Percentiles rank a stretch among this genome's conserved stretches.
These are phyloP conservation scores for Rhododendron mucronatum DNA, from an alignment of 148 eudicot genomes.

Conservation along the genomic window DNA sequence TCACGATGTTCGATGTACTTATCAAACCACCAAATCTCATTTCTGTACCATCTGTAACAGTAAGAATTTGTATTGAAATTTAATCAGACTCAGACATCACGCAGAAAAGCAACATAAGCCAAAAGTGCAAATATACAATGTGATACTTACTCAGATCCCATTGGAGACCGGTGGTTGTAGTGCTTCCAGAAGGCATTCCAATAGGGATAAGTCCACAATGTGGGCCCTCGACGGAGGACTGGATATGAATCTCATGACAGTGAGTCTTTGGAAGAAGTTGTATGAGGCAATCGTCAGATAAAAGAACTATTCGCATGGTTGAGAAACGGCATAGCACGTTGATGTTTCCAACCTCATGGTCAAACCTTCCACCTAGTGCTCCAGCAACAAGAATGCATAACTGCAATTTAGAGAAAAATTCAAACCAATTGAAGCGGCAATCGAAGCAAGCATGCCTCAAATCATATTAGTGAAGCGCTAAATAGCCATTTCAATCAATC, in stretches of 20 bases:
- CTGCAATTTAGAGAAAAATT: constrained; percentile 33
- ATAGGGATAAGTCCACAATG: constrained; percentile 94
- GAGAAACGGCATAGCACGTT: constrained; percentile 75
- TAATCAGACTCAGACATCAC: neutral
- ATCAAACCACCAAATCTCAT: constrained; percentile 84
- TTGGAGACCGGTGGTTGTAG: constrained; percentile 78
- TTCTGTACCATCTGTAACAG: constrained; percentile 59
- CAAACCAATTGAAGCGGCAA: neutral
- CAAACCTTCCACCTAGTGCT: constrained; percentile 95
- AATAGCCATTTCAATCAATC: neutral
- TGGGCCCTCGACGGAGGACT: constrained; percentile 72
- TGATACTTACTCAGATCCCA: constrained; percentile 78
- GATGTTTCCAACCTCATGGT: constrained; percentile 89
- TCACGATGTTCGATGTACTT: constrained; percentile 84
- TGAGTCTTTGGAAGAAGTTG: constrained; percentile 75
- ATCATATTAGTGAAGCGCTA: neutral
- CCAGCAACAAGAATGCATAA: constrained; percentile 78
- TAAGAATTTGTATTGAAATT: neutral
- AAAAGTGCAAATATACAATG: neutral
- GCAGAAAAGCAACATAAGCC: neutral
- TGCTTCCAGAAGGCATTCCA: constrained; percentile 49
- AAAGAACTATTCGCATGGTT: constrained; percentile 52
- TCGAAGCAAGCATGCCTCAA: neutral
- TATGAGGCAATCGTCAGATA: constrained; percentile 82
- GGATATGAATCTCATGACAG: constrained; percentile 66